phyloP scores from a whole-genome alignment of 2,329 filamentous ascomycete genomes.

The Fusarium sublunatum region DNA sequence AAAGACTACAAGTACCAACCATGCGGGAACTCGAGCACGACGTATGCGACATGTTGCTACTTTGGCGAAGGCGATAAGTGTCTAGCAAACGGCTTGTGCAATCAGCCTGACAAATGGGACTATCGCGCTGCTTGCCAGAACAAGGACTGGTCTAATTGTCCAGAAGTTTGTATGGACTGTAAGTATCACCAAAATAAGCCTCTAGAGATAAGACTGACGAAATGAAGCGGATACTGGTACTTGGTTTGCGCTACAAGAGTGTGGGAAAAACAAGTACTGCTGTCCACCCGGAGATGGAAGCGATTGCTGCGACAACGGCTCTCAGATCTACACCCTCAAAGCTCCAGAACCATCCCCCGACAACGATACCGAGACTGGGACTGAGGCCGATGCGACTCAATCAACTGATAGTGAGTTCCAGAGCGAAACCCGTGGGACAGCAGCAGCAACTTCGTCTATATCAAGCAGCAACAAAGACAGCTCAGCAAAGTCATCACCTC shows the following conservation, averaged over 20 bases:
- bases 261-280: constrained; percentile 39
- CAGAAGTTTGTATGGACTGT: constrained; percentile 38
- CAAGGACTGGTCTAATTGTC: constrained; percentile 40
- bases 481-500: neutral
- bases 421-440: neutral
- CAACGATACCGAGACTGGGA: neutral
- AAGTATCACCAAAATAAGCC: neutral
- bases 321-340: constrained; percentile 28
- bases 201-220: neutral
- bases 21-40: constrained; percentile 29
- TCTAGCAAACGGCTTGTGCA: constrained; percentile 37
- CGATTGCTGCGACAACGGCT: constrained; percentile 34
- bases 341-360: constrained; percentile 6
- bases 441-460: neutral
- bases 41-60: constrained; percentile 39
- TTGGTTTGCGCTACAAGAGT: constrained; percentile 28
- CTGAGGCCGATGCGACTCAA: neutral
- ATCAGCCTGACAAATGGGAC: constrained; percentile 20
- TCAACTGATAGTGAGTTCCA: constrained; percentile 6
- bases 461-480: neutral
- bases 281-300: constrained; percentile 26
- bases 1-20: constrained; percentile 41
- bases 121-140: constrained; percentile 41
- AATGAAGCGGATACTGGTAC: constrained; percentile 14
- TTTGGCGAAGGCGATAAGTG: constrained; percentile 41